Percentiles rank a stretch among this genome's conserved stretches.
These are phyloP conservation scores for Parietaria judaica DNA, from an alignment of 306 rosid genomes.

Conservation along the genomic window DNA sequence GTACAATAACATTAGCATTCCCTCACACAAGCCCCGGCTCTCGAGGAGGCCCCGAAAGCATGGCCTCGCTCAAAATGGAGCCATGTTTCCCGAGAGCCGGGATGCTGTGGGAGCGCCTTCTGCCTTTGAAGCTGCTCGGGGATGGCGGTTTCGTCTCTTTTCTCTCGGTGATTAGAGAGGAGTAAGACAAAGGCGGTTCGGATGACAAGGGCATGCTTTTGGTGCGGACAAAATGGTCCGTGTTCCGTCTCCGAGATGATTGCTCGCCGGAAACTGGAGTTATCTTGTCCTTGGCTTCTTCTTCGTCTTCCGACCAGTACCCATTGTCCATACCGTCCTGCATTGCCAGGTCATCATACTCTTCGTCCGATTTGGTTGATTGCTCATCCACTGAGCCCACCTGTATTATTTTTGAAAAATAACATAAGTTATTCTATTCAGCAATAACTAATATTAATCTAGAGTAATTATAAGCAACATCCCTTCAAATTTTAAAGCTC, in stretches of 20 bases:
- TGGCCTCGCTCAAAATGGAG: constrained; percentile 41
- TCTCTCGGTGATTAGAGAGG: constrained; percentile 44
- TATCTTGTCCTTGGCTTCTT: constrained; percentile 30
- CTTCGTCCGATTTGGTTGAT: constrained; percentile 90
- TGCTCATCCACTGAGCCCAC: constrained; percentile 92
- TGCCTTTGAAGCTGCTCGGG: constrained; percentile 36
- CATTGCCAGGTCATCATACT: constrained; percentile 92
- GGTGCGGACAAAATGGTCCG: constrained; percentile 44
- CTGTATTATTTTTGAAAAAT: constrained; percentile 25
- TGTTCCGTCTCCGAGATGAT: constrained; percentile 31
- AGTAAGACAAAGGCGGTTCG: constrained; percentile 37
- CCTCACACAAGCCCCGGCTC: constrained; percentile 24
- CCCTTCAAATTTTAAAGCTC: too few species aligned
- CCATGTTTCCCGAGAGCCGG: constrained; percentile 55
- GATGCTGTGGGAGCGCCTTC: constrained; percentile 79
- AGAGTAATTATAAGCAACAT: too few species aligned
- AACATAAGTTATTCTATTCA: too few species aligned
- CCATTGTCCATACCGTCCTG: constrained; percentile 49
- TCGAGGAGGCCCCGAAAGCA: constrained; percentile 64
- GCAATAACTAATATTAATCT: background rate
- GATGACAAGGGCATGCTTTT: constrained; percentile 38
- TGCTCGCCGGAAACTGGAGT: constrained; percentile 19
- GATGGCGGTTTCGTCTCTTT: constrained; percentile 33
- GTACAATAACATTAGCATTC: too few species aligned
- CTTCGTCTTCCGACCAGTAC: constrained; percentile 47